Conservation (phyloP, 345 rosid genomes). For the Corymbia maculata region DNA sequence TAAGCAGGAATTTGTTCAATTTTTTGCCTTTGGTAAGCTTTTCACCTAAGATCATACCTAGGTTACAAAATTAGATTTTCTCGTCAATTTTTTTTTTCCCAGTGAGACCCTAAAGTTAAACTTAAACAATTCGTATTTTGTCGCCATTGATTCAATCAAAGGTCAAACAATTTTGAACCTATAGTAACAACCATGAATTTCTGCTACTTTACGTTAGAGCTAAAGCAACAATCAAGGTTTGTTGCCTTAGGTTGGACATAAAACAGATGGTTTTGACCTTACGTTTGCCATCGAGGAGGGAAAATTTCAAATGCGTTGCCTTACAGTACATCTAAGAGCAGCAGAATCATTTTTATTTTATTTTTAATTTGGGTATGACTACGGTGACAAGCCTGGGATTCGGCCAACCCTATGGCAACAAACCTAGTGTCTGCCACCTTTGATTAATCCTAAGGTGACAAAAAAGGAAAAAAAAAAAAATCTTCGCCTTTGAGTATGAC, state of each 20-base stretch:
- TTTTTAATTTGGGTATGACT: not conserved
- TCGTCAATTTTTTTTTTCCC: not conserved
- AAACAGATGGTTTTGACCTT: not conserved
- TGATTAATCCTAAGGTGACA: not conserved
- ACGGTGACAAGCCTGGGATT: not conserved
- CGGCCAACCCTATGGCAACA: not conserved
- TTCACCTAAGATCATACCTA: not conserved
- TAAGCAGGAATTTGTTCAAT: too few relatives aligned
- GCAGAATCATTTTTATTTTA: not conserved
- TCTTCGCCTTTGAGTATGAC: not conserved
- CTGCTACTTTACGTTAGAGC: not conserved
- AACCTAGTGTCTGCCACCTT: not conserved
- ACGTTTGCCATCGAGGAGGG: not conserved
- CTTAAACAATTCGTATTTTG: not conserved
- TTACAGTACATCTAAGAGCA: not conserved
- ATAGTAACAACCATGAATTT: not conserved
- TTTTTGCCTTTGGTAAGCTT: not conserved
- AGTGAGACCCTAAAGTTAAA: not conserved
- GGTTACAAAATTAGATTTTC: not conserved
- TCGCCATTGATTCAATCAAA: not conserved
- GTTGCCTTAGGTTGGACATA: not conserved
- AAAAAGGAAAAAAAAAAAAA: not conserved
- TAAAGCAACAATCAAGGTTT: not conserved
- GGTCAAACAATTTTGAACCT: not conserved
- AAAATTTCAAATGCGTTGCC: not conserved